Percentiles rank a stretch among this genome's conserved stretches.
Conservation (phyloP, 2,329 filamentous ascomycete genomes). For the Trichoderma sp. region DNA sequence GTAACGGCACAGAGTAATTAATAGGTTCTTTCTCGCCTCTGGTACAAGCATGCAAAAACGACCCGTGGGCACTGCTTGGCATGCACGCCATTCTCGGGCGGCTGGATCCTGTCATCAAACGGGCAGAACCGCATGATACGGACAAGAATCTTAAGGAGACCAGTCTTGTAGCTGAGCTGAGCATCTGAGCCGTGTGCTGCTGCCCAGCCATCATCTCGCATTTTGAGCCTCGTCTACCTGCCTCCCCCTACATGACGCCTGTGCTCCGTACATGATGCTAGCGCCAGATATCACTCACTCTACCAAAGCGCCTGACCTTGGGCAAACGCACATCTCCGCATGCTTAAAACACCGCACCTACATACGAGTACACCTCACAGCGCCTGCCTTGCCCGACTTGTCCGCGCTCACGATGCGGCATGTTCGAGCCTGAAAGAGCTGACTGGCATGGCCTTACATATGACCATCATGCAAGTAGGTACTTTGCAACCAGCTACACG, state of each 20-base stretch:
- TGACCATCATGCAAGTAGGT: conserved; percentile 13
- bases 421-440: conserved; percentile 13
- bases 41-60: not conserved
- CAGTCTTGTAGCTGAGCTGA: conserved; percentile 11
- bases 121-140: too few species aligned
- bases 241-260: not conserved
- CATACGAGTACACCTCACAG: not conserved
- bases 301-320: conserved; percentile 10
- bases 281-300: not conserved
- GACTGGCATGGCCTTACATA: conserved; percentile 3
- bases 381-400: too few species aligned
- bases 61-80: conserved; percentile 11
- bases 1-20: too few species aligned
- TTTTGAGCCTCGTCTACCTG: conserved; percentile 9
- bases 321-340: conserved; percentile 11
- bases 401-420: not conserved
- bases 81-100: conserved; percentile 22
- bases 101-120: too few species aligned
- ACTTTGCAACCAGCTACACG: not conserved
- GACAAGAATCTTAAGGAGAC: not conserved
- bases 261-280: conserved; percentile 20
- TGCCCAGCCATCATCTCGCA: conserved; percentile 24
- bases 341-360: conserved; percentile 17
- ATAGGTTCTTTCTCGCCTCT: not conserved
- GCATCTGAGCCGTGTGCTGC: not conserved